phyloP scores from a whole-genome alignment of 2,329 filamentous ascomycete species.

The Talaromyces sp. region DNA sequence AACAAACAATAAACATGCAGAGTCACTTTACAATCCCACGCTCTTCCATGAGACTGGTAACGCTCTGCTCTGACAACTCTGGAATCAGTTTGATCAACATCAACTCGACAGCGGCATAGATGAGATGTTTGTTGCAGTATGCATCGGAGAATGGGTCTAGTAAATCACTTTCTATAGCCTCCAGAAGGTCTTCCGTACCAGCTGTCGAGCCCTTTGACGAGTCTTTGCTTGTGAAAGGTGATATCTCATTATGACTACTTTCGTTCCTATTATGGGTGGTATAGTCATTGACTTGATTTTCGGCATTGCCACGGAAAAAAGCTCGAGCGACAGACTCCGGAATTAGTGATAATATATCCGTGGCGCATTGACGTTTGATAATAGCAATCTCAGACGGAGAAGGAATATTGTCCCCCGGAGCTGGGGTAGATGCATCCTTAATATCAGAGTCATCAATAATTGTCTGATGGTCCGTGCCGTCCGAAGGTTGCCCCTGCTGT shows the following conservation, averaged over 20 bases:
- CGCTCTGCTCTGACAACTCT: constrained; percentile 70
- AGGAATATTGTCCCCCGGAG: constrained; percentile 2
- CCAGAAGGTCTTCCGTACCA: constrained; percentile 47
- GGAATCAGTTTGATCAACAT: constrained; percentile 79
- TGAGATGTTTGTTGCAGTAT: constrained; percentile 89
- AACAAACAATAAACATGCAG: not conserved
- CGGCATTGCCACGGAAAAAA: constrained; percentile 40
- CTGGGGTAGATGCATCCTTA: constrained; percentile 2
- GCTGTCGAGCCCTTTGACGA: not conserved
- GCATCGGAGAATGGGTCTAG: constrained; percentile 73
- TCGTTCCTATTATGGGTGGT: constrained; percentile 6
- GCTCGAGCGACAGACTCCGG: constrained; percentile 40
- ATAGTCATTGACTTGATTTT: constrained; percentile 17
- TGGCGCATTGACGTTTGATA: constrained; percentile 43
- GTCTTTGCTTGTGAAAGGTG: constrained; percentile 12
- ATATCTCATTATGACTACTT: not conserved
- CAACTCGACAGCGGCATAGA: constrained; percentile 79
- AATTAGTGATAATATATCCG: constrained; percentile 41
- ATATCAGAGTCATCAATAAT: constrained; percentile 1
- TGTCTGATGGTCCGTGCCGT: not conserved
- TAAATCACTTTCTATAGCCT: constrained; percentile 60
- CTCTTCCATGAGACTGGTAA: constrained; percentile 70
- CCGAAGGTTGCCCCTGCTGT: constrained; percentile 3
- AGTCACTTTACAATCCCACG: constrained; percentile 47
- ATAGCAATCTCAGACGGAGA: constrained; percentile 10